Base-by-base conservation (phyloP, 1,139 yeast species). In the Blastobotrys buckinghamii region DNA sequence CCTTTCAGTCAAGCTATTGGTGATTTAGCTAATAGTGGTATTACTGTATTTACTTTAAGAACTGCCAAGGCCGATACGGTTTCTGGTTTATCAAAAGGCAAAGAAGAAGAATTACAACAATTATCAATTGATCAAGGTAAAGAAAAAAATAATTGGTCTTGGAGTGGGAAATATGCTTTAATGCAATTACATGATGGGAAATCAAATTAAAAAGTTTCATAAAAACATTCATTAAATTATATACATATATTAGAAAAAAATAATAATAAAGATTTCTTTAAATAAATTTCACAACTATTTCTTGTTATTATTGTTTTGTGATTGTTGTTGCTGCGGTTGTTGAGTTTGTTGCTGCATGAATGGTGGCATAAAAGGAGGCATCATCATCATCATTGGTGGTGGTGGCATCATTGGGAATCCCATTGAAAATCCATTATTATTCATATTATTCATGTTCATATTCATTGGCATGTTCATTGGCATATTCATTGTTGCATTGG, bases 51-150 rank as follows among this genome's bases (percentile, higher is more conserved):
- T 54, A 77, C 95, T 29, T 74, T 92, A 60, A 79, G 99, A 71
- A 92, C 98, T 2, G 83, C 96, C 67, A 92, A 92, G 68, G 97
- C 97, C 0, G 98, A 94, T 64, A 97, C 90, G n/a, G 83, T 85
- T 49, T 96, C 85, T 45, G 97, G 95, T 2, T 76, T 92, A 54
- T 70, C 75, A 39, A 63, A 59, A 30, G 97, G 96, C 1, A 69
- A 78, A 29, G 84, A 85, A 56, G 90, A 84, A 57, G 73, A 79
- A 61, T 74, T 92, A 55, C 74, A 77, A 42, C 67, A 74, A 50
- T 69, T 70, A 45, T 88, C 94, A 83, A 48, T 57, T 24, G 56
- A 58, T 42, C 47, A 52, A 22, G 84, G 85, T 2, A 79, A 79
- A 54, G 67, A 73, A 43, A 89, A 90, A 12, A 79, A 80, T 49